phyloP scores from a whole-genome alignment of 108 stramenopile species.

The Tribonema minus region DNA sequence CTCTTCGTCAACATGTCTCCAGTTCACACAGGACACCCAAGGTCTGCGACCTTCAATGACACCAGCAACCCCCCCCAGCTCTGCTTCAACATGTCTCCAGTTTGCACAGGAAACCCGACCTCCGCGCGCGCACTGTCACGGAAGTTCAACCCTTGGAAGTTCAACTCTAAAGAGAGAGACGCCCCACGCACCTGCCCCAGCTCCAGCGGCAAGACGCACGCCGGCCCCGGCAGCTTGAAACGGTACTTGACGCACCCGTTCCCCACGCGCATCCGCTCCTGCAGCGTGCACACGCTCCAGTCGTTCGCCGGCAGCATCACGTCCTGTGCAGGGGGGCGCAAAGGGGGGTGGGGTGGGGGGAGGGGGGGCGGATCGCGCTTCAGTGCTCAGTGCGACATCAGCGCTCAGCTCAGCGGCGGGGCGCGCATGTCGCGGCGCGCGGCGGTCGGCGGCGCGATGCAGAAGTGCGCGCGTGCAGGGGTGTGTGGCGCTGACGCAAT shows the following conservation, averaged over 20 bases:
- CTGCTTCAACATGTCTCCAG: no score
- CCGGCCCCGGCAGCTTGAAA: conserved; percentile 14
- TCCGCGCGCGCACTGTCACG: no score
- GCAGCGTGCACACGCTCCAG: conserved; percentile 40
- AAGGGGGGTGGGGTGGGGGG: neutral
- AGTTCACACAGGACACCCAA: no score
- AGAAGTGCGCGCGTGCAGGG: no score
- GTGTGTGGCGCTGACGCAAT: neutral
- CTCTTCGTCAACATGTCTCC: no score
- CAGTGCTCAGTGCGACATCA: neutral
- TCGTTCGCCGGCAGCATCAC: conserved; percentile 16
- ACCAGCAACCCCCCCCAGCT: no score
- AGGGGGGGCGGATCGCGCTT: neutral
- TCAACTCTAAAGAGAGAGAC: no score
- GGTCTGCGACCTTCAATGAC: no score
- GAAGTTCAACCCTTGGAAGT: no score
- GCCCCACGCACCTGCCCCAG: conserved; percentile 14
- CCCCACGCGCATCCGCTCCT: conserved; percentile 3
- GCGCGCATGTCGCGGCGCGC: neutral
- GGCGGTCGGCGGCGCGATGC: neutral
- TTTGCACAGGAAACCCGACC: no score
- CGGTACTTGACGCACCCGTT: conserved; percentile 4
- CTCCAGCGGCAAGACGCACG: conserved; percentile 14
- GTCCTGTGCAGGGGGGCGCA: conserved; percentile 7
- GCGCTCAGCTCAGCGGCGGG: neutral